These are phyloP conservation scores for Monosporascus sp. DNA, from an alignment of 2,329 filamentous ascomycete genomes.

Conservation along the genomic window DNA sequence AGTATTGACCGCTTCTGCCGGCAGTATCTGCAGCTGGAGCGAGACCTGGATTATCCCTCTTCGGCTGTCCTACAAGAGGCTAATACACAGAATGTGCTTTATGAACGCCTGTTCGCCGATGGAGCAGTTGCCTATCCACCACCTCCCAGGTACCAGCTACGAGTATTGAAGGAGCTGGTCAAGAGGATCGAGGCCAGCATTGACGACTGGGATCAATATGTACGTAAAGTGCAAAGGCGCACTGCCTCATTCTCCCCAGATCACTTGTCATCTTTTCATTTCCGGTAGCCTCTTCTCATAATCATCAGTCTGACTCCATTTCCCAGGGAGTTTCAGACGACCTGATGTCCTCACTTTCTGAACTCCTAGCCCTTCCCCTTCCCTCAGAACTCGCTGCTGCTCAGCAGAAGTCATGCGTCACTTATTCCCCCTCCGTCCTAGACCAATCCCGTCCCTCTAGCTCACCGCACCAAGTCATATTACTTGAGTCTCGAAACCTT, in stretches of 20 bases:
- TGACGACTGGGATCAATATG: slow-evolving; percentile 79
- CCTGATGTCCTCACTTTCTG: slow-evolving; percentile 64
- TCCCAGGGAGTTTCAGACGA: slow-evolving; percentile 75
- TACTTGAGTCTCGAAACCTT: slow-evolving; percentile 64
- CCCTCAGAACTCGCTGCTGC: slow-evolving; percentile 60
- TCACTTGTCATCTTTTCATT: slow-evolving; percentile 8
- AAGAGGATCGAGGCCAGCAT: slow-evolving; percentile 67
- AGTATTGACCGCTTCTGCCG: slow-evolving; percentile 51
- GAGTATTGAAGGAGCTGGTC: slow-evolving; percentile 69
- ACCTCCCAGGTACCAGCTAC: slow-evolving; percentile 63
- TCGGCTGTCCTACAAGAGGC: slow-evolving; percentile 51
- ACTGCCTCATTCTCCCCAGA: neutral
- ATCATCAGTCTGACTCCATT: slow-evolving; percentile 14
- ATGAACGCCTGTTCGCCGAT: slow-evolving; percentile 59
- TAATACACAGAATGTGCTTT: slow-evolving; percentile 61
- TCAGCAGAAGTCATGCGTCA: slow-evolving; percentile 70
- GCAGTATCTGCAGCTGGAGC: slow-evolving; percentile 76
- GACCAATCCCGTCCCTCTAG: slow-evolving; percentile 2
- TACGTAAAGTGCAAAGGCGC: slow-evolving; percentile 42
- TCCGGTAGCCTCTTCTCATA: slow-evolving; percentile 7
- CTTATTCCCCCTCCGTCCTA: slow-evolving; percentile 51
- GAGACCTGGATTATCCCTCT: slow-evolving; percentile 58
- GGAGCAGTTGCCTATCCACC: slow-evolving; percentile 51
- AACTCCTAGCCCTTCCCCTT: slow-evolving; percentile 57
- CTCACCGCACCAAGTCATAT: slow-evolving; percentile 40